These are phyloP conservation scores for Takashimella koratensis DNA, from an alignment of 1,284 basidiomycete species.

Conservation along the genomic window DNA sequence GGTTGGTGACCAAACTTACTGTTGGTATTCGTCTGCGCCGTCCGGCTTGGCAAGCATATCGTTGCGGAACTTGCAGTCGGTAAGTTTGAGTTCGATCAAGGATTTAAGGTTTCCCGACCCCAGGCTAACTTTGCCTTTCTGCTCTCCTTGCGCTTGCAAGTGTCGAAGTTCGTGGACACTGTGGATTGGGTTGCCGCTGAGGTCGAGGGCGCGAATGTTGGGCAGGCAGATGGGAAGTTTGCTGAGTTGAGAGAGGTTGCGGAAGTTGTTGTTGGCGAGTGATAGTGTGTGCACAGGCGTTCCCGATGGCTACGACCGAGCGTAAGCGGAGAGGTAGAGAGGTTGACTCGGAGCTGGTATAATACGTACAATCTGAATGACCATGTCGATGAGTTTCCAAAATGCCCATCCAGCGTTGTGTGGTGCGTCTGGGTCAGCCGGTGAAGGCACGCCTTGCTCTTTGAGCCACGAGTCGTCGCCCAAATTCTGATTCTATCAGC, in stretches of 20 bases:
- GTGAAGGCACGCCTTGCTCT: slow-evolving; percentile 39
- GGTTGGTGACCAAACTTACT: too few relatives aligned
- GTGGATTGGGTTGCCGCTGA: slow-evolving; percentile 41
- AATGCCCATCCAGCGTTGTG: slow-evolving; percentile 37
- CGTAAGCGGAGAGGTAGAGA: neutral
- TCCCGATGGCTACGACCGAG: neutral
- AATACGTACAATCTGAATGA: slow-evolving; percentile 33
- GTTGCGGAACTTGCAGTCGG: slow-evolving; percentile 36
- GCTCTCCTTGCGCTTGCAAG: slow-evolving; percentile 32
- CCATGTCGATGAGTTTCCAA: slow-evolving; percentile 38
- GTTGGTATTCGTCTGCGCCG: slow-evolving; percentile 38
- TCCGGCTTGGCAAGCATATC: slow-evolving; percentile 24
- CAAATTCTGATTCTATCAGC: slow-evolving; percentile 22
- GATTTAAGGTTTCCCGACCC: slow-evolving; percentile 37
- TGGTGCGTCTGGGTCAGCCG: slow-evolving; percentile 39
- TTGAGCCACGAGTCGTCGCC: slow-evolving; percentile 38
- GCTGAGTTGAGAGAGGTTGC: slow-evolving; percentile 29
- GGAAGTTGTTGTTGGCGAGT: slow-evolving; percentile 40
- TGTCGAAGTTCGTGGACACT: slow-evolving; percentile 29
- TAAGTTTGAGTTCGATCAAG: slow-evolving; percentile 42
- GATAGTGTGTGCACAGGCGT: slow-evolving; percentile 42
- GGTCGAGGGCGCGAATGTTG: slow-evolving; percentile 44
- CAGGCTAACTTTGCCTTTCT: slow-evolving; percentile 38
- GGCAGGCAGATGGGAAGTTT: slow-evolving; percentile 37
- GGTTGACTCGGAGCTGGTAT: neutral